phyloP scores from a whole-genome alignment of 129 eudicot genomes.

The Gnaphalium uliginosum region DNA sequence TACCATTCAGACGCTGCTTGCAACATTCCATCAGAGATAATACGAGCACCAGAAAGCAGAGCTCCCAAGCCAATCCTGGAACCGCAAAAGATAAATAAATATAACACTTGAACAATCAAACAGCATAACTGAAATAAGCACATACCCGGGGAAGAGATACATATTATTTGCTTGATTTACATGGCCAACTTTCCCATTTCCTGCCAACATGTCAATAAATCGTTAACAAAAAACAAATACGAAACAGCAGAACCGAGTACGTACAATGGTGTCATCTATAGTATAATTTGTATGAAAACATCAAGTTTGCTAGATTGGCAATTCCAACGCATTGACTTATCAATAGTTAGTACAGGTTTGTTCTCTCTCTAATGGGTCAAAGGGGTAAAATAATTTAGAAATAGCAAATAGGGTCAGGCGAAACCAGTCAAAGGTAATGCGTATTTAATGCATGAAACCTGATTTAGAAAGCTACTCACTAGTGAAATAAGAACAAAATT shows the following conservation, averaged over 20 bases:
- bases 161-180: slow-evolving; percentile 99
- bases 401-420: not conserved
- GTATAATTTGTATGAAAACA: not conserved
- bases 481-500: not conserved
- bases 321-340: not conserved
- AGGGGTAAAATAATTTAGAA: not conserved
- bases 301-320: not conserved
- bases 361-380: not conserved
- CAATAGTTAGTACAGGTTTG: not conserved
- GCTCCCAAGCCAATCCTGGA: slow-evolving; percentile 96
- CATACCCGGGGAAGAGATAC: slow-evolving; percentile 98
- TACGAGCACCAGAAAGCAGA: slow-evolving; percentile 88
- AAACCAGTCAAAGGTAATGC: too few relatives aligned
- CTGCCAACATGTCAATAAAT: slow-evolving; percentile 45
- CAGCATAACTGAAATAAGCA: slow-evolving; percentile 17
- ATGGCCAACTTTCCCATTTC: slow-evolving; percentile 87
- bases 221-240: not conserved
- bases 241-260: not conserved
- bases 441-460: too few relatives aligned
- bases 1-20: slow-evolving; percentile 98
- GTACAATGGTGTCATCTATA: not conserved
- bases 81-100: slow-evolving; percentile 19
- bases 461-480: not conserved
- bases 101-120: slow-evolving; percentile 7
- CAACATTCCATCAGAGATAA: slow-evolving; percentile 86